These are phyloP conservation scores for Geotrichum klebahnii DNA, from an alignment of 1,139 yeast species.

Conservation along the genomic window DNA sequence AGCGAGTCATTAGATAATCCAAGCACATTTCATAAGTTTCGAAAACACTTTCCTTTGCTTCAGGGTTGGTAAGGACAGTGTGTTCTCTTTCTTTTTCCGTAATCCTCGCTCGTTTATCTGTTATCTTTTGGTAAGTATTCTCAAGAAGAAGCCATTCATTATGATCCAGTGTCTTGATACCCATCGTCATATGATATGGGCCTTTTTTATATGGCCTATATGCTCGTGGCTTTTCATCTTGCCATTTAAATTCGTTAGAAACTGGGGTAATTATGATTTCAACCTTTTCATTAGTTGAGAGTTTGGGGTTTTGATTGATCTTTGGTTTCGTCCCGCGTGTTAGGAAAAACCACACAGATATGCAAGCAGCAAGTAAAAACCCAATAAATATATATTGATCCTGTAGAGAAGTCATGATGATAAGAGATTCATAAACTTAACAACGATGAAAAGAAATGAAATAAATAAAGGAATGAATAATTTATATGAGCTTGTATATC, in stretches of 20 bases:
- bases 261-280: conserved; percentile 10
- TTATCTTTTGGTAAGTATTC: conserved; percentile 50
- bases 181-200: conserved; percentile 64
- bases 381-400: background rate
- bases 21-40: conserved; percentile 55
- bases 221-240: conserved; percentile 45
- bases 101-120: conserved; percentile 46
- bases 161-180: conserved; percentile 51
- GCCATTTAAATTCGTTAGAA: conserved; percentile 43
- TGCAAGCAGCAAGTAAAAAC: background rate
- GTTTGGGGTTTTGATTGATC: background rate
- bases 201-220: conserved; percentile 64
- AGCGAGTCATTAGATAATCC: conserved; percentile 49
- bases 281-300: background rate
- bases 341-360: conserved; percentile 2
- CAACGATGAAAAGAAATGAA: background rate
- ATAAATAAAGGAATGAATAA: background rate
- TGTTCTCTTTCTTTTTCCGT: conserved; percentile 45
- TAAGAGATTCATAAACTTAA: background rate
- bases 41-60: conserved; percentile 47
- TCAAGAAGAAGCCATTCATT: conserved; percentile 70
- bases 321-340: background rate
- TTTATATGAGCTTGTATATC: background rate
- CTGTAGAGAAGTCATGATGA: background rate
- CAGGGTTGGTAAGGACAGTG: conserved; percentile 42